Evolutionary conservation across 345 rosid species (phyloP).

Genomic region (Adansonia digitata): DNA sequence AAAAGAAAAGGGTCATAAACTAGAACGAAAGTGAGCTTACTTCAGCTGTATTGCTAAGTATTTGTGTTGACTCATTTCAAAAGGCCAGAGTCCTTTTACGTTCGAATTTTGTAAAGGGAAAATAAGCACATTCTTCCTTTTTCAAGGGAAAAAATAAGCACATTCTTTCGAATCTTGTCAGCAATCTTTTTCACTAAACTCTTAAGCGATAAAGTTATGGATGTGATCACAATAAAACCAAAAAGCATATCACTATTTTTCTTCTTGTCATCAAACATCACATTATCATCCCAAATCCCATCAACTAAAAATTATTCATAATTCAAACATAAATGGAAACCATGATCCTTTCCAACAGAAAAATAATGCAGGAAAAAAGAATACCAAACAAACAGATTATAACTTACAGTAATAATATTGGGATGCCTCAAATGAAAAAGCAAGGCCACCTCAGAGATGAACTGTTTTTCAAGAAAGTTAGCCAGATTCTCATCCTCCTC

Average conservation of each 20-base stretch:
- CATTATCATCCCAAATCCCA: neutral
- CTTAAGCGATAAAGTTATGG: neutral
- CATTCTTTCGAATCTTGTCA: neutral
- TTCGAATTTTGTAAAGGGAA: conserved; percentile 12
- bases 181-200: conserved; percentile 8
- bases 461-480: conserved; percentile 52
- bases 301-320: neutral
- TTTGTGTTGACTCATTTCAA: neutral
- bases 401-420: conserved; percentile 63
- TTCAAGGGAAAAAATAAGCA: conserved; percentile 4
- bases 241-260: neutral
- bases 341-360: conserved; percentile 2
- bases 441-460: conserved; percentile 68
- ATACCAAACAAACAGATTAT: neutral
- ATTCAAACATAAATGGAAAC: neutral
- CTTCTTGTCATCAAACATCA: neutral
- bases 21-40: neutral
- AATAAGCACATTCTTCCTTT: conserved; percentile 16
- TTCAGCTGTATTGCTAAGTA: neutral
- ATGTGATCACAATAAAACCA: conserved; percentile 2
- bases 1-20: neutral
- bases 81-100: neutral
- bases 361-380: neutral
- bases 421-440: conserved; percentile 54
- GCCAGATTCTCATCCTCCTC: conserved; percentile 70